Percentiles rank a stretch among this genome's conserved stretches.
Conservation (phyloP, 2,329 filamentous ascomycete genomes). For the Monilinia vaccinii-corymbosi region DNA sequence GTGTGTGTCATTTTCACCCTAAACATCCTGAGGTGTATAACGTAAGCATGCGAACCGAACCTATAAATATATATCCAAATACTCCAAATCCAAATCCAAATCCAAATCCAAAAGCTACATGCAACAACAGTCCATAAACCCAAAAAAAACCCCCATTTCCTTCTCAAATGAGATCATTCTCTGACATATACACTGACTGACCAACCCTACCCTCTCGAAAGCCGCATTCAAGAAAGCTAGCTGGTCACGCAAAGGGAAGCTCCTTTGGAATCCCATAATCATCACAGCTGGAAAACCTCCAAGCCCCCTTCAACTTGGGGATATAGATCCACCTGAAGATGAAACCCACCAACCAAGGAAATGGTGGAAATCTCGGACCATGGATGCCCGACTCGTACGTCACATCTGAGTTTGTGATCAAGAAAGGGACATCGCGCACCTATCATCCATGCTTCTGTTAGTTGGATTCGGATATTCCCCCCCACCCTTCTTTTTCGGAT, state of each 20-base stretch:
- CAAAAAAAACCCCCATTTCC: too few relatives aligned
- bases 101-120: too few relatives aligned
- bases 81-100: too few relatives aligned
- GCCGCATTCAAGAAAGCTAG: neutral
- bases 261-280: slow-evolving; percentile 29
- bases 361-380: slow-evolving; percentile 22
- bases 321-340: slow-evolving; percentile 31
- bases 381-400: slow-evolving; percentile 27
- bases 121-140: too few relatives aligned
- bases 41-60: too few relatives aligned
- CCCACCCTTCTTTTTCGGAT: too few relatives aligned
- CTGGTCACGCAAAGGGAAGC: slow-evolving; percentile 30
- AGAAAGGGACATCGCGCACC: slow-evolving; percentile 14
- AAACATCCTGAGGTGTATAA: too few relatives aligned
- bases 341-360: slow-evolving; percentile 26
- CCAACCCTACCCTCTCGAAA: neutral
- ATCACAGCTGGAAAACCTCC: slow-evolving; percentile 31
- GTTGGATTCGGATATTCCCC: neutral
- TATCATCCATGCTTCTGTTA: neutral
- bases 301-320: slow-evolving; percentile 31
- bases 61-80: too few relatives aligned
- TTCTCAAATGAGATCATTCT: too few relatives aligned
- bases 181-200: too few relatives aligned
- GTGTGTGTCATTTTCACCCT: too few relatives aligned
- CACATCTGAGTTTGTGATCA: slow-evolving; percentile 20